Conservation (phyloP, 2,329 filamentous ascomycete genomes). For the Diaporthe amygdali region DNA sequence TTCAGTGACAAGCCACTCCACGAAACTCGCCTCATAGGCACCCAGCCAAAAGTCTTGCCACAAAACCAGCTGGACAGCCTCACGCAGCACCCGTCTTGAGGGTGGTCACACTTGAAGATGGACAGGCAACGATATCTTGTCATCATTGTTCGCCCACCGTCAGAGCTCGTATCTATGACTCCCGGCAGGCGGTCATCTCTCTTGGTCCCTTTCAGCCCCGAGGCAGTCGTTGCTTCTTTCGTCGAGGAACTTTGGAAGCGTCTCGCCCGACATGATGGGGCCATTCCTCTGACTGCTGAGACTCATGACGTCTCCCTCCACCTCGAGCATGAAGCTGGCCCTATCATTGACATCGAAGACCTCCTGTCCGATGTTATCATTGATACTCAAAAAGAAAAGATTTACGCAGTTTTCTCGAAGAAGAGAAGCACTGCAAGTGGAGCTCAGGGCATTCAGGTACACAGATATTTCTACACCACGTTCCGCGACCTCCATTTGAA, state of each 20-base stretch:
- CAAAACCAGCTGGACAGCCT: neutral
- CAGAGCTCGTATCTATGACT: neutral
- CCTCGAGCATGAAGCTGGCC: neutral
- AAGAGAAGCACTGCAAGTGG: neutral
- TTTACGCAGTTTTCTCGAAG: neutral
- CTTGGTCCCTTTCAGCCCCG: neutral
- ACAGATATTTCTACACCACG: neutral
- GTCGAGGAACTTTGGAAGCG: slow-evolving; percentile 7
- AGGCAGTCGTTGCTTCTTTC: neutral
- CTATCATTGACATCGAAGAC: neutral
- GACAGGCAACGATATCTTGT: slow-evolving; percentile 6
- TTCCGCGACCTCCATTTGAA: neutral
- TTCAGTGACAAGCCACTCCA: too few species aligned
- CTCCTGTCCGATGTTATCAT: neutral
- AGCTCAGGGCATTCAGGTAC: neutral
- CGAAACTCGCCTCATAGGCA: too few species aligned
- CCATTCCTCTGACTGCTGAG: neutral
- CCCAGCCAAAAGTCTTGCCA: neutral
- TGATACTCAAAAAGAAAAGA: neutral
- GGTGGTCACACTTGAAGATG: neutral
- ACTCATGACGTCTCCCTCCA: neutral
- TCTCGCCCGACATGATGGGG: neutral
- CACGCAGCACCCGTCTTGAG: neutral
- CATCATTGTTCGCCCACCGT: neutral
- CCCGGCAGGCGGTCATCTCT: neutral